Conservation (phyloP, 805 yeast species). For the Pichia eremophila region DNA sequence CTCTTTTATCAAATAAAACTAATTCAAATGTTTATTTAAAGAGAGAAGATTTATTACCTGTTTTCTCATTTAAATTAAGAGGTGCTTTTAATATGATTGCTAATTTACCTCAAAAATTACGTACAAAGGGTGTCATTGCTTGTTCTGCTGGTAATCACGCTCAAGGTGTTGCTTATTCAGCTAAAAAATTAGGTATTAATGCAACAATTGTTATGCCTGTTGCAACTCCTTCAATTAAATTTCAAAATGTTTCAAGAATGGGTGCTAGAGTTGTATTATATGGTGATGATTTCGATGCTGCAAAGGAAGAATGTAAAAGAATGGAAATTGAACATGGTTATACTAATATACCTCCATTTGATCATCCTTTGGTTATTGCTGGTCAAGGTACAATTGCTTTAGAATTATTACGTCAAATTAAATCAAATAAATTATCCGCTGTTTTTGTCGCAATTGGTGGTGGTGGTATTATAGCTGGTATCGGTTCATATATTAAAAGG, state of each 20-base stretch:
- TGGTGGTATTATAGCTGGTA: slow-evolving; percentile 91
- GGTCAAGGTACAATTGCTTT: slow-evolving; percentile 98
- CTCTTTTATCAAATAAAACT: slow-evolving; percentile 62
- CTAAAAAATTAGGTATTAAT: slow-evolving; percentile 74
- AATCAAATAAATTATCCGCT: slow-evolving; percentile 68
- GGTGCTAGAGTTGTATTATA: slow-evolving; percentile 90
- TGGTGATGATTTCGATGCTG: slow-evolving; percentile 94
- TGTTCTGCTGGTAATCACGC: slow-evolving; percentile 99
- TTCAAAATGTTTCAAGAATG: slow-evolving; percentile 78
- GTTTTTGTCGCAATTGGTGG: slow-evolving; percentile 94
- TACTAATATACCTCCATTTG: slow-evolving; percentile 95
- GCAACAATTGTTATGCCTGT: slow-evolving; percentile 98
- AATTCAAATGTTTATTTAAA: slow-evolving; percentile 72
- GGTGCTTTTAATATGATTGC: slow-evolving; percentile 98
- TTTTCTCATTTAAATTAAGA: slow-evolving; percentile 89
- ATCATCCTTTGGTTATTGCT: slow-evolving; percentile 95
- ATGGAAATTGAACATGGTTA: slow-evolving; percentile 60
- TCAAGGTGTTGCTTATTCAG: slow-evolving; percentile 95
- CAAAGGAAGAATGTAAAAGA: slow-evolving; percentile 81
- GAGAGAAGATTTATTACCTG: slow-evolving; percentile 91
- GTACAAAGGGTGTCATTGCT: slow-evolving; percentile 84
- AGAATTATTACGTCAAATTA: slow-evolving; percentile 83
- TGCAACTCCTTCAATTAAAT: slow-evolving; percentile 92
- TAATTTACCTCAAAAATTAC: slow-evolving; percentile 57
- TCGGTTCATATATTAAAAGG: slow-evolving; percentile 82